Base-by-base conservation (phyloP, 768 basidiomycete species). In the Pleurotus salmoneostramineus region DNA sequence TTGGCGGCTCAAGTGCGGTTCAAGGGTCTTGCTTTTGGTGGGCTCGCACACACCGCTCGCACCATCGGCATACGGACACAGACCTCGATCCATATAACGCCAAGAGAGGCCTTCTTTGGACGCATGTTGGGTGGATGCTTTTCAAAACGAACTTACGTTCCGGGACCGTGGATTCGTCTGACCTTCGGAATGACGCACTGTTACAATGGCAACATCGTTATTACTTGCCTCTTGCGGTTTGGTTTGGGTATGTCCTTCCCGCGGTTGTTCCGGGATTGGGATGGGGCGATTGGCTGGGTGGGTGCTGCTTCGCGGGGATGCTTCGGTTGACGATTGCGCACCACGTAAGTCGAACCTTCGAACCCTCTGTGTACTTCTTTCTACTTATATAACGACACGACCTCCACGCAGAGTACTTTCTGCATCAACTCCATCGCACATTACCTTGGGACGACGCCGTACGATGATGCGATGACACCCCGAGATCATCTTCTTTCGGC, bases 1-100 rank as follows among this genome's bases (percentile, higher is more conserved):
- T 83, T 47, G 89, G 87, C 2, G 91, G 91, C 6, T 83, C 87
- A 34, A 92, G 91, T 66, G 89, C 91, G 3, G 89, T 92, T 3
- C 87, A 94, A 72, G 91, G 91, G 0, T 93, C 91, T 11, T 90
- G 90, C 71, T 85, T 82, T 66, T 94, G 91, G 90, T 94, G 91
- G 91, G 83, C 88, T 12, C 81, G 88, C 50, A 83, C 87, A 6
- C 91, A 94, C 71, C 85, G 91, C 57, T 89, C 90, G 35, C 90
- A 91, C 67, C 90, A 91, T 68, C 84, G 89, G 61, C 80, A 93
- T 65, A 92, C 91, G 62, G 91, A 94, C 72, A 93, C 90, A 36
- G 88, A 91, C 62, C 81, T 88, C 50, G 91, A 94, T 70, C 91
- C 91, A 12, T 93, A 94, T 74, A 83, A 89, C 61, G 84, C 91